Percentiles rank a stretch among this genome's conserved stretches.
Conservation (phyloP, 352 stramenopile genomes). For the Phytopythium montanum region DNA sequence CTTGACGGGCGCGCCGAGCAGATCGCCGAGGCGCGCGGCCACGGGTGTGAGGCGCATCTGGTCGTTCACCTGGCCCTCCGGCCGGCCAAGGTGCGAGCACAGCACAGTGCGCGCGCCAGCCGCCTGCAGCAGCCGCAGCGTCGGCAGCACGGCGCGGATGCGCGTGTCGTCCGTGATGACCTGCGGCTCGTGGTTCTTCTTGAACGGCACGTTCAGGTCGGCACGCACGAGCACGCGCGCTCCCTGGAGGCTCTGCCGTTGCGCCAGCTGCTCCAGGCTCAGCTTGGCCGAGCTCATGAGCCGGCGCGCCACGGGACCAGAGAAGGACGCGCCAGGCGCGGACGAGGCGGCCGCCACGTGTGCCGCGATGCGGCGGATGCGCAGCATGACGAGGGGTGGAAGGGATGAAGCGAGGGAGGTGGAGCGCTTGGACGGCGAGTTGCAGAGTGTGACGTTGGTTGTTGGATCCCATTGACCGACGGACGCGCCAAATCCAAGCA, state of each 20-base stretch:
- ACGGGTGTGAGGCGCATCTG: constrained; percentile 89
- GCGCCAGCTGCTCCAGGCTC: constrained; percentile 57
- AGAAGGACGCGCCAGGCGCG: not conserved
- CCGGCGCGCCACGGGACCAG: not conserved
- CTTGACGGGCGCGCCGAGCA: constrained; percentile 90
- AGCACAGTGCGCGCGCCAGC: constrained; percentile 97
- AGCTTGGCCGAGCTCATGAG: constrained; percentile 43
- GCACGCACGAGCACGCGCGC: constrained; percentile 98
- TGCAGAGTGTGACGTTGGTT: constrained; percentile 1
- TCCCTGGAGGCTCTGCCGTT: constrained; percentile 82
- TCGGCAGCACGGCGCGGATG: constrained; percentile 95
- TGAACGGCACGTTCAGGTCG: constrained; percentile 99
- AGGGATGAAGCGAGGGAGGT: too few relatives aligned
- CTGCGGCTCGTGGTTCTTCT: constrained; percentile 81
- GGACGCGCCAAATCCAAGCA: not conserved
- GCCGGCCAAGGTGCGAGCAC: constrained; percentile 97
- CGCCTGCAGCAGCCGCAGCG: constrained; percentile 89
- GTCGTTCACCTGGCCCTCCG: constrained; percentile 89
- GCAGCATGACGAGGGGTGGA: not conserved
- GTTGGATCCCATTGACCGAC: not conserved
- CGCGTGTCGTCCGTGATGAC: constrained; percentile 96
- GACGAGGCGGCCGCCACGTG: constrained; percentile 3
- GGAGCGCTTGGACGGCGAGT: not conserved
- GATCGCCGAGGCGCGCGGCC: constrained; percentile 89
- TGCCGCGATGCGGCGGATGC: constrained; percentile 6